A percentile compares a stretch with the other conserved stretches of the same genome.
phyloP scores from a whole-genome alignment of 352 stramenopile species.

The Globisporangium middletonii region DNA sequence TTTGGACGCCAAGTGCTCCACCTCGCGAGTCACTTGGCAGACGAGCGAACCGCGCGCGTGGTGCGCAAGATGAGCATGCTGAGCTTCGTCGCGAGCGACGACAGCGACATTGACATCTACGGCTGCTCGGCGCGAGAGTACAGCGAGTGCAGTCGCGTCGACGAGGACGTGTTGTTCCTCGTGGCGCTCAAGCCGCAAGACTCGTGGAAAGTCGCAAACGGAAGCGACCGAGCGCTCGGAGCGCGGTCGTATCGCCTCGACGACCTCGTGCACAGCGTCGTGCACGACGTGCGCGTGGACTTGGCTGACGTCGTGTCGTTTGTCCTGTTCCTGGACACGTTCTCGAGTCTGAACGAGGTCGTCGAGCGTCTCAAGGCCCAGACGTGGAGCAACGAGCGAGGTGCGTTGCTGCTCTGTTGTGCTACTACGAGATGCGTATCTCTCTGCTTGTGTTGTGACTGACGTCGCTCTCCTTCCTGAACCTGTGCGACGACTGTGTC shows the following conservation, averaged over 20 bases:
- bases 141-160: conserved; percentile 16
- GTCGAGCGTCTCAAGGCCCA: conserved; percentile 43
- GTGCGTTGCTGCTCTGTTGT: conserved; percentile 18
- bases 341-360: conserved; percentile 59
- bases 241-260: conserved; percentile 19
- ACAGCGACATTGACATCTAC: conserved; percentile 52
- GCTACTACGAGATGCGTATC: neutral
- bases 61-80: conserved; percentile 25
- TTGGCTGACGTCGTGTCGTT: conserved; percentile 65
- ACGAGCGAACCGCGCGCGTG: conserved; percentile 24
- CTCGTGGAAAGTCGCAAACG: conserved; percentile 10
- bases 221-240: conserved; percentile 9
- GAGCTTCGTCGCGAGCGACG: conserved; percentile 11
- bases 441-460: neutral
- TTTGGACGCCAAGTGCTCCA: conserved; percentile 58
- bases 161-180: conserved; percentile 23
- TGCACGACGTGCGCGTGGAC: conserved; percentile 31
- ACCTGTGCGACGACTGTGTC: no score
- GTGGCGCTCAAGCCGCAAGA: conserved; percentile 23
- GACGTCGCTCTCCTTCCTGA: neutral
- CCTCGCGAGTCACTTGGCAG: conserved; percentile 34
- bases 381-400: conserved; percentile 35
- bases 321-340: conserved; percentile 63
- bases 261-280: conserved; percentile 29
- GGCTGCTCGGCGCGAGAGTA: conserved; percentile 57